phyloP scores from a whole-genome alignment of 768 basidiomycete species.

The Pisolithus sp. region DNA sequence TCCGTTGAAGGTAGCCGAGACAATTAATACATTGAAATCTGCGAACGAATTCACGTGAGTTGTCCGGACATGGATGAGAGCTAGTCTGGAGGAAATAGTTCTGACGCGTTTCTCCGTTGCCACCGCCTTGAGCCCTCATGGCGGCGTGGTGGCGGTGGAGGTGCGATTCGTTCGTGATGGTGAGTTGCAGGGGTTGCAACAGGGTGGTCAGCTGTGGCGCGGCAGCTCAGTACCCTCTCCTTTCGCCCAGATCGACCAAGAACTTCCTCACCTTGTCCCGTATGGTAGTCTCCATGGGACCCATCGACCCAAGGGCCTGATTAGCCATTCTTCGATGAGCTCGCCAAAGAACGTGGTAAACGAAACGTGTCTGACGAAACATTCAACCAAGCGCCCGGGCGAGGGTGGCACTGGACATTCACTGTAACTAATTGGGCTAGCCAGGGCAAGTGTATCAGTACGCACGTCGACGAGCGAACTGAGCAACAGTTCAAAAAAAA shows the following conservation, averaged over 20 bases:
- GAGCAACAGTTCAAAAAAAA: too few species aligned
- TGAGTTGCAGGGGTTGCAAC: conserved; percentile 57
- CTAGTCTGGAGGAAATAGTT: conserved; percentile 17
- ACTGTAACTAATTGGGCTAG: too few species aligned
- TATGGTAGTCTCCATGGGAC: conserved; percentile 56
- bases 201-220: conserved; percentile 49
- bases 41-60: conserved; percentile 10
- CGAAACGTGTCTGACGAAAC: conserved; percentile 18
- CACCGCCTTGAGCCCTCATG: conserved; percentile 65
- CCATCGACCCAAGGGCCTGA: conserved; percentile 24
- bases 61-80: conserved; percentile 12
- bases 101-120: conserved; percentile 78
- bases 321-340: conserved; percentile 23
- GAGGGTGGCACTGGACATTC: too few species aligned
- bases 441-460: too few species aligned
- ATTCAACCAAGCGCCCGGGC: conserved; percentile 6
- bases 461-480: too few species aligned
- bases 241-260: conserved; percentile 16
- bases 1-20: conserved; percentile 66
- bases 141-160: conserved; percentile 80
- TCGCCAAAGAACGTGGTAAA: conserved; percentile 15
- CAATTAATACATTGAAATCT: conserved; percentile 76
- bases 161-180: conserved; percentile 76
- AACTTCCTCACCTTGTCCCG: conserved; percentile 43
- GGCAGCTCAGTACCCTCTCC: conserved; percentile 16